Percentiles rank a stretch among this genome's conserved stretches.
Conservation (phyloP, 176 grass and related monocot species). For the Aegilops tauschii region DNA sequence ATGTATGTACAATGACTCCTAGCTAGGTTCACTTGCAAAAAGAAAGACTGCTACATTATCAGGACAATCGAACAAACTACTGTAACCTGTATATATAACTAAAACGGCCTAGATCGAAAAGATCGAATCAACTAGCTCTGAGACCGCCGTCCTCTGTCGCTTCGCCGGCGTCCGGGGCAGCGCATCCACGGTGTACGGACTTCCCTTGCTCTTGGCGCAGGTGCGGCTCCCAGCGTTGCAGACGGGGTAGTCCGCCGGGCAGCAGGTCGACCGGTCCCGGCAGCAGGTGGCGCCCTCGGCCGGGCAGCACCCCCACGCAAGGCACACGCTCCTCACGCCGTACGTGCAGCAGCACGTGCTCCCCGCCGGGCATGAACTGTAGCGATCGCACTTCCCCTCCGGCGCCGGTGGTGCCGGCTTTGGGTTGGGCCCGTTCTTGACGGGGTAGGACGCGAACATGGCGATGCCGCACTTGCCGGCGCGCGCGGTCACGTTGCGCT, state of each 20-base stretch:
- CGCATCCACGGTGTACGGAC: slow-evolving; percentile 42
- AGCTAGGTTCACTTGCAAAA: too few relatives aligned
- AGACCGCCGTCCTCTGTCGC: neutral
- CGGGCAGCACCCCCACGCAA: slow-evolving; percentile 76
- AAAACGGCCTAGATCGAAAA: neutral
- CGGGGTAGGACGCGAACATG: slow-evolving; percentile 56
- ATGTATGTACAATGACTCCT: too few relatives aligned
- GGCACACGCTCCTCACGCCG: slow-evolving; percentile 42
- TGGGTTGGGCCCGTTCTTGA: slow-evolving; percentile 53
- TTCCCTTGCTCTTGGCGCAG: slow-evolving; percentile 55
- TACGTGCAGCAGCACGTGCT: slow-evolving; percentile 76
- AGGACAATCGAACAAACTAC: neutral
- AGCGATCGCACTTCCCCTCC: slow-evolving; percentile 28
- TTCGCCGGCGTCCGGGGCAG: slow-evolving; percentile 40
- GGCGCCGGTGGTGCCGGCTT: slow-evolving; percentile 21
- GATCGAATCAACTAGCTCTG: neutral
- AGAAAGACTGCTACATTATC: neutral
- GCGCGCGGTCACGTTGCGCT: slow-evolving; percentile 20
- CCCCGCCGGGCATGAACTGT: slow-evolving; percentile 43
- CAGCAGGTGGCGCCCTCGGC: slow-evolving; percentile 58
- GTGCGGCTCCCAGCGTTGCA: slow-evolving; percentile 35
- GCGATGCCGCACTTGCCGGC: slow-evolving; percentile 70
- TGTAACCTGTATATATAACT: neutral
- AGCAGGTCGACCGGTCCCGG: slow-evolving; percentile 50
- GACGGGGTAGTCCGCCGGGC: slow-evolving; percentile 53